Evolutionary conservation across 345 rosid species (phyloP).

Genomic region (Chamaenerion angustifolium): DNA sequence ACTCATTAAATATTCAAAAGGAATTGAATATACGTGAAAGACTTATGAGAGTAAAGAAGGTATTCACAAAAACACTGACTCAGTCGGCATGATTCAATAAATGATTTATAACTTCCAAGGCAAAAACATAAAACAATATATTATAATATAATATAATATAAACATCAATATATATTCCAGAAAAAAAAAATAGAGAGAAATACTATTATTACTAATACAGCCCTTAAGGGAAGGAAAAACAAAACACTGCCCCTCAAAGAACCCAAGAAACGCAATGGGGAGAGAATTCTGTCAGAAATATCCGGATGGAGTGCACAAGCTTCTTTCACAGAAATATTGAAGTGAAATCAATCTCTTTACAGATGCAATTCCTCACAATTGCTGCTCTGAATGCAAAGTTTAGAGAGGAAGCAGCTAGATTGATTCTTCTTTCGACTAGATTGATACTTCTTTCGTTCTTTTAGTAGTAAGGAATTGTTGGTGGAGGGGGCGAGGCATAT

Average conservation of each 20-base stretch:
- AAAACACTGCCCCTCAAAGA: conserved; percentile 1
- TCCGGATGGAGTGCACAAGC: no score
- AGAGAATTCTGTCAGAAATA: no score
- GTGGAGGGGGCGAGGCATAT: conserved; percentile 36
- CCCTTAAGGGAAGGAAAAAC: not conserved
- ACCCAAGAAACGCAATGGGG: not conserved
- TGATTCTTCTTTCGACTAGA: not conserved
- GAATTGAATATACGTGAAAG: no score
- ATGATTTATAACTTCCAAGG: no score
- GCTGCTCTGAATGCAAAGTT: no score
- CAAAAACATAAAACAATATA: no score
- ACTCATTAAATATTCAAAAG: no score
- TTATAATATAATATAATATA: not conserved
- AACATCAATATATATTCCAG: not conserved
- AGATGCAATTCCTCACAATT: not conserved
- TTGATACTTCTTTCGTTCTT: not conserved
- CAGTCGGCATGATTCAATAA: no score
- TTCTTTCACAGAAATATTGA: no score
- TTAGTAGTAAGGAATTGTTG: conserved; percentile 14
- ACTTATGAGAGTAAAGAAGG: no score
- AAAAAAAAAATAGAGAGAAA: not conserved
- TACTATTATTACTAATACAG: conserved; percentile 4
- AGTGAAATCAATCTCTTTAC: not conserved
- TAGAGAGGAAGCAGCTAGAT: no score
- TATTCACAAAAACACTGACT: no score